Conservation (phyloP, 192 early-diverging fungal genomes). For the Entomortierella beljakovae region DNA sequence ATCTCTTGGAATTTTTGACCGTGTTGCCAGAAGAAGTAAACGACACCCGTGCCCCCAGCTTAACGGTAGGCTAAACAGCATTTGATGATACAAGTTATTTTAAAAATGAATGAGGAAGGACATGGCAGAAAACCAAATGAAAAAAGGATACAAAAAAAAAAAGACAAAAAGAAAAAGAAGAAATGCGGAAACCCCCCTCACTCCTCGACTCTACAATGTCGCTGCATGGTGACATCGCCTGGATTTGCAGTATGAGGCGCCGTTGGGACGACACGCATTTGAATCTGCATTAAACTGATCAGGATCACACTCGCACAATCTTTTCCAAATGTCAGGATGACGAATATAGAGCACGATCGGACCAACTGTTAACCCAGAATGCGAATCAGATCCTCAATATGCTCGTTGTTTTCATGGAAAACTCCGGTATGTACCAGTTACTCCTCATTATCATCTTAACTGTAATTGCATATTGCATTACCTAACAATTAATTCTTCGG, state of each 20-base stretch:
- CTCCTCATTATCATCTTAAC: too few relatives aligned
- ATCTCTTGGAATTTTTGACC: conserved; percentile 84
- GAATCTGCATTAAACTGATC: conserved; percentile 29
- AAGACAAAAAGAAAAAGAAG: background rate
- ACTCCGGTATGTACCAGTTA: conserved; percentile 59
- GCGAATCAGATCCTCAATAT: conserved; percentile 77
- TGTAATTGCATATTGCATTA: background rate
- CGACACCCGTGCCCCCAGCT: conserved; percentile 70
- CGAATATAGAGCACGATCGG: conserved; percentile 67
- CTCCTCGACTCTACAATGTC: background rate
- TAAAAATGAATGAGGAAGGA: too few relatives aligned
- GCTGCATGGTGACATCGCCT: background rate
- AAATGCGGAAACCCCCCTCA: background rate
- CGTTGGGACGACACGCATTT: conserved; percentile 1
- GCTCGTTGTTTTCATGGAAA: conserved; percentile 76
- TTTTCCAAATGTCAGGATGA: conserved; percentile 59
- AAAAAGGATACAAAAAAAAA: background rate
- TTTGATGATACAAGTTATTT: too few relatives aligned
- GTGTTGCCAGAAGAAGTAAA: conserved; percentile 90
- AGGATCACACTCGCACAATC: conserved; percentile 12
- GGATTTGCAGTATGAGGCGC: background rate
- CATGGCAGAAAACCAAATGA: too few relatives aligned
- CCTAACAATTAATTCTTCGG: background rate
- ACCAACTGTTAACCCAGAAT: conserved; percentile 72
- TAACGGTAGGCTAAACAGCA: conserved; percentile 61